Percentiles rank a stretch among this genome's conserved stretches.
Conservation (phyloP, 108 stramenopile genomes). For the Conticribra weissflogii region DNA sequence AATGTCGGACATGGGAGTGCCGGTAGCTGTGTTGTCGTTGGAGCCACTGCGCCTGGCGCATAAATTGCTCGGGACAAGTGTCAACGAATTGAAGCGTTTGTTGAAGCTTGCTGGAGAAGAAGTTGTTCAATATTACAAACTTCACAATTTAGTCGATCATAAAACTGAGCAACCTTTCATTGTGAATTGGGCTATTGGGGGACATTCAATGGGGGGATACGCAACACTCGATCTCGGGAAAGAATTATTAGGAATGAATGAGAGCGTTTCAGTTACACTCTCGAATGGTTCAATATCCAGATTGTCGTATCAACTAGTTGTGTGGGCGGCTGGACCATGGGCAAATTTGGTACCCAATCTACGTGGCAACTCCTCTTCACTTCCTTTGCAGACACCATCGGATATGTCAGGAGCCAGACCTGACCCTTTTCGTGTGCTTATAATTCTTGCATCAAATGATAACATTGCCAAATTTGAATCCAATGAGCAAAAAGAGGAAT, state of each 20-base stretch:
- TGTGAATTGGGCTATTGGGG: constrained; percentile 36
- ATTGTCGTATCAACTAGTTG: constrained; percentile 19
- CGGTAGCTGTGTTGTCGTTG: constrained; percentile 28
- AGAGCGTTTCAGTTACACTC: constrained; percentile 13
- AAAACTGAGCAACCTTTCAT: neutral
- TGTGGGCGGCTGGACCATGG: constrained; percentile 31
- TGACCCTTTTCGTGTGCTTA: constrained; percentile 16
- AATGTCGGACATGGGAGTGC: constrained; percentile 34
- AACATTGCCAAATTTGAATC: constrained; percentile 22
- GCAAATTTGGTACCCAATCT: constrained; percentile 26
- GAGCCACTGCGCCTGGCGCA: constrained; percentile 39
- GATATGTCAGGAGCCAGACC: neutral
- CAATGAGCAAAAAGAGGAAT: constrained; percentile 17
- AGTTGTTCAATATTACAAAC: constrained; percentile 19
- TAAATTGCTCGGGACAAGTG: constrained; percentile 26
- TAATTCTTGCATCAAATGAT: constrained; percentile 34
- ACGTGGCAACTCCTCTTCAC: neutral
- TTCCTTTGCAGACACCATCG: neutral
- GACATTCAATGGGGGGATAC: constrained; percentile 43
- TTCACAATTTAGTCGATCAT: neutral
- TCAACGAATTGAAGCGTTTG: constrained; percentile 26
- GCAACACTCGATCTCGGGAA: constrained; percentile 27
- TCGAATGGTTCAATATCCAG: constrained; percentile 29
- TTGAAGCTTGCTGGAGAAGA: constrained; percentile 27
- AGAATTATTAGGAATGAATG: constrained; percentile 2